These are phyloP conservation scores for Amanita molliuscula DNA, from an alignment of 768 basidiomycete genomes.

Conservation along the genomic window DNA sequence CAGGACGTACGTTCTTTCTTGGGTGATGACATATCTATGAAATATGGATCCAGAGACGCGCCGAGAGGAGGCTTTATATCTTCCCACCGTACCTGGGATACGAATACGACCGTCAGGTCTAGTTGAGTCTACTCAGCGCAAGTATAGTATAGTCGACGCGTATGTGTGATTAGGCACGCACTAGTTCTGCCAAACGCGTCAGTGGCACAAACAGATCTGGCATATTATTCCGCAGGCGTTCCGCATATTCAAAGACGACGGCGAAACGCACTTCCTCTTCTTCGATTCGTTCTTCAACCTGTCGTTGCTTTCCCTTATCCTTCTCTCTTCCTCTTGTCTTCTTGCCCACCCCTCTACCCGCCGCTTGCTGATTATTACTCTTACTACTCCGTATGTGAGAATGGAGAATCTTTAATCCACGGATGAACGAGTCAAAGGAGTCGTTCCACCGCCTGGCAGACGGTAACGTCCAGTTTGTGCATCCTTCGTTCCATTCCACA, in stretches of 20 bases:
- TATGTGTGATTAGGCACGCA: constrained; percentile 19
- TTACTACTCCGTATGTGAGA: constrained; percentile 13
- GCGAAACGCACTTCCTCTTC: constrained; percentile 35
- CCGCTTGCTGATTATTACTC: background rate
- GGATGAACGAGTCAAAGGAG: constrained; percentile 58
- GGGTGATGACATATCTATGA: constrained; percentile 42
- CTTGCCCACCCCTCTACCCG: background rate
- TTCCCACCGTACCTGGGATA: constrained; percentile 62
- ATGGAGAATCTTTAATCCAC: constrained; percentile 40
- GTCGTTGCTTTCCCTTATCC: constrained; percentile 18
- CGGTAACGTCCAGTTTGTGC: constrained; percentile 42
- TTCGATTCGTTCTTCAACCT: background rate
- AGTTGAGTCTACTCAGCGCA: constrained; percentile 35
- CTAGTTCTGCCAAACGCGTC: constrained; percentile 62
- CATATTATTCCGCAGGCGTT: constrained; percentile 49
- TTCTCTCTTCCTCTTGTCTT: constrained; percentile 12
- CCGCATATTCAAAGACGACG: constrained; percentile 57
- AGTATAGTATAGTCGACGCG: background rate
- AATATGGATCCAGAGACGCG: constrained; percentile 65
- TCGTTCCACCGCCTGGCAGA: constrained; percentile 43
- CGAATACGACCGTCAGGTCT: constrained; percentile 48
- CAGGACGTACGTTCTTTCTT: constrained; percentile 44
- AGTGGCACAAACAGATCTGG: constrained; percentile 64
- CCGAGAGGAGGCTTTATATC: constrained; percentile 61
- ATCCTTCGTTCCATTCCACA: constrained; percentile 51